A percentile compares a stretch with the other conserved stretches of the same genome.
These are phyloP conservation scores for Alternaria metachromatica DNA, from an alignment of 2,329 filamentous ascomycete species.

Conservation along the genomic window DNA sequence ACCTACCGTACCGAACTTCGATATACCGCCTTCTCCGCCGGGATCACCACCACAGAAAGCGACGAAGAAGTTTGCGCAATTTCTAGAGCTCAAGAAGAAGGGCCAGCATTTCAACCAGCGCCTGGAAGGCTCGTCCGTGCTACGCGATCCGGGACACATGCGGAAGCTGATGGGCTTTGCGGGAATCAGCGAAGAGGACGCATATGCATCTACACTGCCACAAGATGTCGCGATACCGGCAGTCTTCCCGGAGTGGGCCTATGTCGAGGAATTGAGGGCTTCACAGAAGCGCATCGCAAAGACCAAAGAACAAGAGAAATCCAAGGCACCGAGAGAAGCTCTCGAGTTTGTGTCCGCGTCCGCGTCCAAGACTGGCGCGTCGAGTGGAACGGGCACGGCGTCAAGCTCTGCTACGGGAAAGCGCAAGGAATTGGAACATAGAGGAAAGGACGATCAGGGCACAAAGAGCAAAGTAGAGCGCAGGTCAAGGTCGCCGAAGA, in stretches of 20 bases:
- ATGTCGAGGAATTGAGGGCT: slow-evolving; percentile 51
- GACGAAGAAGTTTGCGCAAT: slow-evolving; percentile 73
- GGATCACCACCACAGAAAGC: slow-evolving; percentile 56
- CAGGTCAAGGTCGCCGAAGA: slow-evolving; percentile 42
- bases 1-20: slow-evolving; percentile 72
- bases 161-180: slow-evolving; percentile 77
- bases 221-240: slow-evolving; percentile 49
- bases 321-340: slow-evolving; percentile 34
- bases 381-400: slow-evolving; percentile 33
- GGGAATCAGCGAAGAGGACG: slow-evolving; percentile 60
- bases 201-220: slow-evolving; percentile 69
- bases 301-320: slow-evolving; percentile 41
- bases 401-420: slow-evolving; percentile 29
- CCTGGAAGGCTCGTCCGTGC: slow-evolving; percentile 68
- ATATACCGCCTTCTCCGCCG: slow-evolving; percentile 76
- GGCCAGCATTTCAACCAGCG: slow-evolving; percentile 81
- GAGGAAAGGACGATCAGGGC: slow-evolving; percentile 27
- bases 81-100: slow-evolving; percentile 77
- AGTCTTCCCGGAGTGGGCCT: slow-evolving; percentile 52
- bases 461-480: slow-evolving; percentile 26
- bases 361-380: slow-evolving; percentile 30
- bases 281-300: slow-evolving; percentile 49
- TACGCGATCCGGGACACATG: slow-evolving; percentile 75
- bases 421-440: slow-evolving; percentile 41
- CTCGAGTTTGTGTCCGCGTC: slow-evolving; percentile 46